These are phyloP conservation scores for Mortierella claussenii DNA, from an alignment of 192 early-diverging fungal genomes.

Conservation along the genomic window DNA sequence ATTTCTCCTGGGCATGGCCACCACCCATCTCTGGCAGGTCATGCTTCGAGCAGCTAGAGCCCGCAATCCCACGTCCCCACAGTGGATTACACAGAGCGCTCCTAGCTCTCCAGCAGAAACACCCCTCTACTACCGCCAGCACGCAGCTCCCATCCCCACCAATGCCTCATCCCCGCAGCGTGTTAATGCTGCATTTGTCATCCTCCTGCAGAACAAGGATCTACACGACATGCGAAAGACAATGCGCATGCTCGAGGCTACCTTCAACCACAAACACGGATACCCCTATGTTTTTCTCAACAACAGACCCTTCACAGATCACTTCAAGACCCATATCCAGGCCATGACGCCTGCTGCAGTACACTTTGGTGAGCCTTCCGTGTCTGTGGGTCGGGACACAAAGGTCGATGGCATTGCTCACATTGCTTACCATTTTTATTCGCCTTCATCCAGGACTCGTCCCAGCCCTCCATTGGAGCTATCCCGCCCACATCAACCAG, in stretches of 20 bases:
- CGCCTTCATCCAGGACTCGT: slow-evolving; percentile 63
- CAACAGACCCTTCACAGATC: slow-evolving; percentile 76
- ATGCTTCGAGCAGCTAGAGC: not conserved
- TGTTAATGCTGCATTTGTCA: slow-evolving; percentile 76
- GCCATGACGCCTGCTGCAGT: slow-evolving; percentile 37
- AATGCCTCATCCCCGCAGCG: too few relatives aligned
- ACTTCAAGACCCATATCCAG: slow-evolving; percentile 69
- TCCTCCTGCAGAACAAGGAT: slow-evolving; percentile 78
- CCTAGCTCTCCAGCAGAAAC: not conserved
- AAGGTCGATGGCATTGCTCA: not conserved
- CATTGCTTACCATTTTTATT: not conserved
- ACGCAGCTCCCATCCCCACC: too few relatives aligned
- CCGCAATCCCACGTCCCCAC: too few relatives aligned
- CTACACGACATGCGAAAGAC: slow-evolving; percentile 69
- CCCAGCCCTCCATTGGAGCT: slow-evolving; percentile 77
- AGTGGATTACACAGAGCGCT: too few relatives aligned
- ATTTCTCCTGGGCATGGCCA: slow-evolving; percentile 26
- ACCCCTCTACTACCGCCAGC: not conserved
- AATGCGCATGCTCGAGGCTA: slow-evolving; percentile 75
- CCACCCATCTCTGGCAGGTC: not conserved
- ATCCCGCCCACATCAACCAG: slow-evolving; percentile 77
- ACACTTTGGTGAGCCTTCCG: slow-evolving; percentile 24
- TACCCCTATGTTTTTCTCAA: slow-evolving; percentile 92
- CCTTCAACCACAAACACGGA: slow-evolving; percentile 77
- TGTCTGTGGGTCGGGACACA: not conserved